Base-by-base conservation (phyloP, 2,329 filamentous ascomycete genomes). In the Akanthomyces dipterigenus region DNA sequence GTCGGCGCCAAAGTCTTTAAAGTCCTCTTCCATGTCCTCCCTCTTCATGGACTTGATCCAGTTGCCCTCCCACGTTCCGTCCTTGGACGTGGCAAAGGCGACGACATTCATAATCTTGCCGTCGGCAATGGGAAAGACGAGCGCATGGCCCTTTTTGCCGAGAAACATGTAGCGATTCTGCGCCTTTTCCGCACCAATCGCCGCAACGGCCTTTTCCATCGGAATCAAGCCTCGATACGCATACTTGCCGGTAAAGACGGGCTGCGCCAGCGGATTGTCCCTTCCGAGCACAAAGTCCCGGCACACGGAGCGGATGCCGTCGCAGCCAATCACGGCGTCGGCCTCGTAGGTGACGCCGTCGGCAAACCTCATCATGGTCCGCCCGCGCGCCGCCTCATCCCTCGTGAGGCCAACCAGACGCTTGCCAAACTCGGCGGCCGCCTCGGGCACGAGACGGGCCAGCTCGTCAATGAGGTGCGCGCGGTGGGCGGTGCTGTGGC, bases 271-370 rank as follows among this genome's bases (percentile, higher is more conserved):
- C 67, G 58, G 76, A 70, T 70, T 62, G 18, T 72, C 66, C 1
- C 73, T 66, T 0, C 79, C 80, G 0, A 85, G 71, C 9, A 87
- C 70, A 7, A 82, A 67, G 34, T 78, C 68, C 1, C 84, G 72
- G 1, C 81, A 77, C 18, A 74, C 72, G 9, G 81, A 84, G 68
- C 87, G 87, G 67, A 88, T 86, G 0, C 86, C 86, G 68, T 89
- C 86, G 64, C 84, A 87, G 0, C 83, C 86, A 50, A 89, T 73
- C 0, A 86, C 59, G 0, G 70, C 75, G 28, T 76, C 74, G 4
- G 76, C 73, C 8, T 68, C 64, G 2, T 72, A 75, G 0, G 69
- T 72, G 0, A 73, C 73, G 0, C 76, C 76, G 43, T 80, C 78
- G 0, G 68, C 63, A 56, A 79, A 79, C n/a, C 34, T 65, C 50